Percentiles rank a stretch among this genome's conserved stretches.
Evolutionary conservation across 2,329 filamentous ascomycete species (phyloP).

Genomic region (Eutypa lata): DNA sequence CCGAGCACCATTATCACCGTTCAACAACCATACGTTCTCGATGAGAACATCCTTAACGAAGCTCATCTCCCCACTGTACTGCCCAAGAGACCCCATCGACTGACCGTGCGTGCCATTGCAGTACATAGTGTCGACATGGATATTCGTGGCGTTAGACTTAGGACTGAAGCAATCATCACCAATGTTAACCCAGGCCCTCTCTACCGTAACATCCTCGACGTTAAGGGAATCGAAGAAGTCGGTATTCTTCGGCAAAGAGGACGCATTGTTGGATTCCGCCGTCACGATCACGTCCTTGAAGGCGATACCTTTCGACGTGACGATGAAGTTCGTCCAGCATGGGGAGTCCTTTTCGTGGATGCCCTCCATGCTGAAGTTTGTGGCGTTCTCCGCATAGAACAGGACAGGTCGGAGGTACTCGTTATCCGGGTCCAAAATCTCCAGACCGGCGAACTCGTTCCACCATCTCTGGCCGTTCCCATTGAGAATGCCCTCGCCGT

Average conservation of each 20-base stretch:
- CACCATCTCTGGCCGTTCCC: conserved; percentile 49
- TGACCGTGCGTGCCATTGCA: conserved; percentile 59
- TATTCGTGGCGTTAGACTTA: conserved; percentile 56
- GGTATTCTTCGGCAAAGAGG: conserved; percentile 54
- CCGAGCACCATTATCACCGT: conserved; percentile 50
- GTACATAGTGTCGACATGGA: conserved; percentile 58
- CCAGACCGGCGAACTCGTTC: conserved; percentile 37
- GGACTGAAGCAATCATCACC: conserved; percentile 62
- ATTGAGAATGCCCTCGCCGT: conserved; percentile 53
- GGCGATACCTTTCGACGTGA: conserved; percentile 51
- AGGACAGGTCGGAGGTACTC: conserved; percentile 56
- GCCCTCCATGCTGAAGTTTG: conserved; percentile 53
- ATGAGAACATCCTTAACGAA: conserved; percentile 56
- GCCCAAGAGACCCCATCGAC: conserved; percentile 56
- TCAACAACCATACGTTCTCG: conserved; percentile 56
- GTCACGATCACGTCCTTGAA: conserved; percentile 54
- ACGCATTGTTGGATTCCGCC: conserved; percentile 44
- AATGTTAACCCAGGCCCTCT: conserved; percentile 48
- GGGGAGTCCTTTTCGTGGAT: conserved; percentile 60
- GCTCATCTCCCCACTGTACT: conserved; percentile 52
- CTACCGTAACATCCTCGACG: conserved; percentile 49
- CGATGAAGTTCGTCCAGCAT: conserved; percentile 63
- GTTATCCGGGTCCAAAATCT: conserved; percentile 51
- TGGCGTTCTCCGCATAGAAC: conserved; percentile 60
- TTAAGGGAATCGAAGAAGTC: conserved; percentile 62